Evolutionary conservation across 306 rosid genomes (phyloP).

Genomic region (Canavalia gladiata): DNA sequence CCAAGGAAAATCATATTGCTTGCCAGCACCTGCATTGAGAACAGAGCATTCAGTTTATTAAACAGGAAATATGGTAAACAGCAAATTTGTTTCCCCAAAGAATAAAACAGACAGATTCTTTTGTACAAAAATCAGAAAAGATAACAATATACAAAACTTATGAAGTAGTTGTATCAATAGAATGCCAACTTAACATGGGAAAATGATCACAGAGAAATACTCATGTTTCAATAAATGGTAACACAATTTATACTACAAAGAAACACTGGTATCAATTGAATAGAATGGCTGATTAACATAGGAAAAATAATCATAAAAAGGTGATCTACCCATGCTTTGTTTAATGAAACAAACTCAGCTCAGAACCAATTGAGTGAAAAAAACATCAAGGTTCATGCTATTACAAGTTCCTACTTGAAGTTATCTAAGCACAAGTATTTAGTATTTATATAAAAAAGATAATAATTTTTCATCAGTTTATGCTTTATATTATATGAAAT

Average conservation of each 20-base stretch:
- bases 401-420: neutral
- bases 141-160: slow-evolving; percentile 24
- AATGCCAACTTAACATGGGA: slow-evolving; percentile 15
- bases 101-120: slow-evolving; percentile 15
- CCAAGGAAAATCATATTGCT: slow-evolving; percentile 99
- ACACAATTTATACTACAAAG: slow-evolving; percentile 28
- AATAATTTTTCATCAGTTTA: neutral
- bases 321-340: neutral
- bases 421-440: neutral
- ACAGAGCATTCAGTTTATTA: slow-evolving; percentile 27
- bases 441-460: slow-evolving; percentile 24
- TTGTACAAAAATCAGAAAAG: slow-evolving; percentile 25
- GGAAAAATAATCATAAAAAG: neutral
- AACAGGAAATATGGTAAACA: slow-evolving; percentile 17
- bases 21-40: slow-evolving; percentile 83
- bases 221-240: slow-evolving; percentile 14
- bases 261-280: neutral
- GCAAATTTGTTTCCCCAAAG: slow-evolving; percentile 10
- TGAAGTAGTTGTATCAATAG: neutral
- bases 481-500: neutral
- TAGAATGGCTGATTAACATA: slow-evolving; percentile 37
- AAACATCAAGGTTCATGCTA: slow-evolving; percentile 37
- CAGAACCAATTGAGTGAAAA: slow-evolving; percentile 23
- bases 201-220: neutral
- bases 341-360: slow-evolving; percentile 34